A percentile compares a stretch with the other conserved stretches of the same genome.
Evolutionary conservation across 2,329 filamentous ascomycete species (phyloP).

Genomic region (Echinosphaeria canescens): DNA sequence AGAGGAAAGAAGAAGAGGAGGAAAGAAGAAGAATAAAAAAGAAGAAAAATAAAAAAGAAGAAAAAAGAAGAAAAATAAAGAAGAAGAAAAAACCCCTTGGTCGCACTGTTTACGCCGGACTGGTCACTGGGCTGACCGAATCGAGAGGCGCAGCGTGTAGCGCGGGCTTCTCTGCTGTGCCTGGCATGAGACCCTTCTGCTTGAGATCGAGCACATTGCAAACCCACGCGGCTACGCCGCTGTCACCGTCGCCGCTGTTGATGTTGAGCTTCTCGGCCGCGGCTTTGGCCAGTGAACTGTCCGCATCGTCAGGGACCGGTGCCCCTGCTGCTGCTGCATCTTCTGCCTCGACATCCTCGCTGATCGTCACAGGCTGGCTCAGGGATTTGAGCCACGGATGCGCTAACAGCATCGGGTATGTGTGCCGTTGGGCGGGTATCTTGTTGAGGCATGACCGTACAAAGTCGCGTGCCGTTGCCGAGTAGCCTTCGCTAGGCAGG

Average conservation of each 20-base stretch:
- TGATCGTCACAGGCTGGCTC: slow-evolving; percentile 11
- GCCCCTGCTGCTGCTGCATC: slow-evolving; percentile 10
- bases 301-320: slow-evolving; percentile 18
- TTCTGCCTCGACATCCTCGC: slow-evolving; percentile 13
- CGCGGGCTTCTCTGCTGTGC: slow-evolving; percentile 45
- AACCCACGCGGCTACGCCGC: slow-evolving; percentile 79
- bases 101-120: too few relatives aligned
- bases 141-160: slow-evolving; percentile 76
- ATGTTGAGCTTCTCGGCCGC: too few relatives aligned
- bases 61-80: too few relatives aligned
- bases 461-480: slow-evolving; percentile 63
- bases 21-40: too few relatives aligned
- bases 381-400: slow-evolving; percentile 57
- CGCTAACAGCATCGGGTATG: slow-evolving; percentile 71
- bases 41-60: too few relatives aligned
- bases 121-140: slow-evolving; percentile 34
- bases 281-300: slow-evolving; percentile 15
- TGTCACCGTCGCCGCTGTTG: too few relatives aligned
- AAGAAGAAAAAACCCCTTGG: too few relatives aligned
- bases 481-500: slow-evolving; percentile 61
- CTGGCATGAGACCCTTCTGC: slow-evolving; percentile 26
- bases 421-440: slow-evolving; percentile 77
- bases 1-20: too few relatives aligned
- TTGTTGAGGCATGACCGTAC: slow-evolving; percentile 84
- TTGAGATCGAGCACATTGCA: slow-evolving; percentile 45